Evolutionary conservation across 768 basidiomycete species (phyloP), one percentile per base, ranked within the genome.

Genomic region (Tylopilus vinaceipallidus): DNA sequence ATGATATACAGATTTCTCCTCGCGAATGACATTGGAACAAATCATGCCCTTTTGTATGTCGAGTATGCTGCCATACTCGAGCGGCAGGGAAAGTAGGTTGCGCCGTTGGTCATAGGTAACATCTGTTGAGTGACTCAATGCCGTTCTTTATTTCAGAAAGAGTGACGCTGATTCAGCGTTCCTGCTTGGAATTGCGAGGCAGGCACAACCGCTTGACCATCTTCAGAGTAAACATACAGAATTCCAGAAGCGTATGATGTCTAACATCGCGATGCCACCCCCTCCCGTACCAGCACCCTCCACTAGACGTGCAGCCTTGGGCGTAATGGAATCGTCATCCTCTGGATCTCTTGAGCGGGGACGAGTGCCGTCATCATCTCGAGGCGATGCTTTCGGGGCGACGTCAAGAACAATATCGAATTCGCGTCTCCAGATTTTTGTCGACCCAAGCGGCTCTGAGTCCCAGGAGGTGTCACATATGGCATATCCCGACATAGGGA

Each of bases 231-330:
- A 86, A 56, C 84, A 95, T 62, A 70, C 80, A 45, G 92, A 95
- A 36, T 98, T 98, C 70, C 91, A 94, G 65, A 94, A 80, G 73
- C 87, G 91, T 45, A 94, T 91, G 88, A 87, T 91, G 84, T 74
- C 77, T 22, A 65, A 64, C 34, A 59, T 70, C 2, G 70, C 70
- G 30, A 61, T 72, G 38, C 68, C 72, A 10, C 66, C 73, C 20
- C 70, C 71, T 23, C 63, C 71, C 10, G 49, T 61, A 13, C 66
- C 75, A 45, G 61, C 77, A 27, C 50, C 67, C 14, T 57, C 75
- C 4, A 50, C 66, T 6, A 67, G 73, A 47, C 77, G 76, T 32
- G 63, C 73, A 22, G 78, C 77, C 29, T 68, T 83, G 26, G 73
- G 79, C 3, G 66, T 76, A 33, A 66, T 75, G 16, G 57, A 74